Conservation (phyloP, 345 rosid genomes). For the Citrus mangshanensis region DNA sequence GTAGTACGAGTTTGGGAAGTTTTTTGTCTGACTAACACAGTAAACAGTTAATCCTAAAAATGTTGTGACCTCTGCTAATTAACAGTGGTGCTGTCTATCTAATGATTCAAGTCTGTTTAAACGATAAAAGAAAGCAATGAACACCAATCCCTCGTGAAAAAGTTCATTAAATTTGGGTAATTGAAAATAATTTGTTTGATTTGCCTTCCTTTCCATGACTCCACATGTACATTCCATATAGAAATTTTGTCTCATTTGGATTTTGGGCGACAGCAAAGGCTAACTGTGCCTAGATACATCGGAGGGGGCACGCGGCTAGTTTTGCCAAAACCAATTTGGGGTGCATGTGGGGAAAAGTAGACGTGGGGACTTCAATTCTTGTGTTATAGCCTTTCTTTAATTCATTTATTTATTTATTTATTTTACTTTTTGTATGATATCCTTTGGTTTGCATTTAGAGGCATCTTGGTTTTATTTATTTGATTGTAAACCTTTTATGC, state of each 20-base stretch:
- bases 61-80: neutral
- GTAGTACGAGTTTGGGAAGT: constrained; percentile 15
- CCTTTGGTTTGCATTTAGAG: neutral
- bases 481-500: neutral
- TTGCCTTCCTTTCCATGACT: neutral
- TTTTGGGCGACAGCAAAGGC: constrained; percentile 10
- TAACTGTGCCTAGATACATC: neutral
- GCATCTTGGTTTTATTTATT: neutral
- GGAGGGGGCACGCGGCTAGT: neutral
- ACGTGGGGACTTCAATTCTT: neutral
- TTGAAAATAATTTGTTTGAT: neutral
- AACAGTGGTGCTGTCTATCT: neutral
- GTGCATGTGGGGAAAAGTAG: neutral
- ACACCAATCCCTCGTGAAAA: neutral
- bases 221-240: neutral
- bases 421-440: neutral
- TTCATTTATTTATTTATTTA: neutral
- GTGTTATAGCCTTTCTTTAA: neutral
- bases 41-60: constrained; percentile 12
- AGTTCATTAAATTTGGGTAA: neutral
- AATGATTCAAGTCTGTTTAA: neutral
- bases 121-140: neutral
- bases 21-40: constrained; percentile 18
- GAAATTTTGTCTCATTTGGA: constrained; percentile 29
- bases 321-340: neutral